A percentile compares a stretch with the other conserved stretches of the same genome.
Evolutionary conservation across 2,329 filamentous ascomycete species (phyloP).

Genomic region (Pseudocercospora crystallina): DNA sequence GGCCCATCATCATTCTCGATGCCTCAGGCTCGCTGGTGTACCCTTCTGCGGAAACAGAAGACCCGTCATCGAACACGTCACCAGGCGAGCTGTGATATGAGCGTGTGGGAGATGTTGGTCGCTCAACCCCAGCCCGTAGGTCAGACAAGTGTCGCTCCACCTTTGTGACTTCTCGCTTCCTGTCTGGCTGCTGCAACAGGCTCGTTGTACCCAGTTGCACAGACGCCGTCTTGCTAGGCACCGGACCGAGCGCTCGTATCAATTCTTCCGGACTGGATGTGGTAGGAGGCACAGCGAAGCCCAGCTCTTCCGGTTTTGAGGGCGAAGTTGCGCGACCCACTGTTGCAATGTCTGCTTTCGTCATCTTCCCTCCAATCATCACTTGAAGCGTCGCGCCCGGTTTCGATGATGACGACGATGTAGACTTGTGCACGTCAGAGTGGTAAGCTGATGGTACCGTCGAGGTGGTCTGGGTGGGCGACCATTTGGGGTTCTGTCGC

Average conservation of each 20-base stretch:
- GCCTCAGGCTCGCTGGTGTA: slow-evolving; percentile 10
- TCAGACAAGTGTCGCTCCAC: neutral
- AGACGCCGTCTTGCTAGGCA: slow-evolving; percentile 7
- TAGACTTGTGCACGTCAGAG: neutral
- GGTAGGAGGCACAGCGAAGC: slow-evolving; percentile 18
- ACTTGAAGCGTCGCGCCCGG: slow-evolving; percentile 10
- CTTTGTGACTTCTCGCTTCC: neutral
- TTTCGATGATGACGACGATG: neutral
- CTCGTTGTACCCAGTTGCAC: neutral
- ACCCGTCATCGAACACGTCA: slow-evolving; percentile 4
- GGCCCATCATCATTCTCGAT: neutral
- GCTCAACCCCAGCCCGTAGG: neutral
- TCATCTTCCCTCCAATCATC: slow-evolving; percentile 9
- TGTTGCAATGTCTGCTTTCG: slow-evolving; percentile 15
- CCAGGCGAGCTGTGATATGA: slow-evolving; percentile 11
- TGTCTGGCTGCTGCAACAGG: neutral
- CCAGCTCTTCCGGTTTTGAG: slow-evolving; percentile 19
- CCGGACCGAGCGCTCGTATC: slow-evolving; percentile 24
- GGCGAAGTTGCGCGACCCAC: slow-evolving; percentile 19
- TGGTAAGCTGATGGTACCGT: neutral
- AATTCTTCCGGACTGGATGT: slow-evolving; percentile 26
- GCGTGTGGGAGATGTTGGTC: no score
- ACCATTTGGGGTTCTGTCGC: slow-evolving; percentile 3
- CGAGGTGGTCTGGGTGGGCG: neutral
- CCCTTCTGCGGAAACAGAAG: slow-evolving; percentile 9